Evolutionary conservation across 179 eudicot genomes (phyloP).

Genomic region (Nepenthes alata): DNA sequence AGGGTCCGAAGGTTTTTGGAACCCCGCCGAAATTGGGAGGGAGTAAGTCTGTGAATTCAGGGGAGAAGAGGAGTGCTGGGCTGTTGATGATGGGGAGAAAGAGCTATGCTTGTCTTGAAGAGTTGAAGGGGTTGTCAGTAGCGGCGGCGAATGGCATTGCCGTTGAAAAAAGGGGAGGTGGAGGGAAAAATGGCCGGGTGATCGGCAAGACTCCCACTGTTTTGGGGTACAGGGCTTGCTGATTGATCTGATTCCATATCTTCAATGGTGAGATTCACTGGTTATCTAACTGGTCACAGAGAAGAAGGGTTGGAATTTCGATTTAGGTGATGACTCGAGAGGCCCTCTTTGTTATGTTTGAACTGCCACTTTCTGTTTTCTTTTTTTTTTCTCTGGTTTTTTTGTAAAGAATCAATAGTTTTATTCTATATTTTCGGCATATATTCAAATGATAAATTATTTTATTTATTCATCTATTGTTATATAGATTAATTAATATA

Average conservation of each 20-base stretch:
- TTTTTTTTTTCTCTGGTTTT: too few relatives aligned
- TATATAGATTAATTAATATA: too few relatives aligned
- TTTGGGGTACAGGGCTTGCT: constrained; percentile 41
- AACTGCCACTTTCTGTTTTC: too few relatives aligned
- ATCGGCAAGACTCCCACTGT: constrained; percentile 24
- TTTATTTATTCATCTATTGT: too few relatives aligned
- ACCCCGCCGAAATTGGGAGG: constrained; percentile 26
- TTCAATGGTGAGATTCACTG: not conserved
- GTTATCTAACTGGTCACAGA: not conserved
- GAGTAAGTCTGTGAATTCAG: constrained; percentile 33
- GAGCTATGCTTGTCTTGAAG: constrained; percentile 70
- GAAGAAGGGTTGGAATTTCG: not conserved
- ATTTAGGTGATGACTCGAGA: not conserved
- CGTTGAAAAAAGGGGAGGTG: constrained; percentile 40
- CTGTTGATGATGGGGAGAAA: constrained; percentile 39
- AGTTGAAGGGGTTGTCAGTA: constrained; percentile 49
- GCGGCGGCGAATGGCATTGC: constrained; percentile 45
- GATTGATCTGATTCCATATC: constrained; percentile 7
- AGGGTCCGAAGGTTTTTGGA: constrained; percentile 37
- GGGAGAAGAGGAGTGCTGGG: constrained; percentile 42
- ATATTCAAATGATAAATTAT: too few relatives aligned
- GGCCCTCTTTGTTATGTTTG: not conserved
- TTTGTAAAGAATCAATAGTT: too few relatives aligned
- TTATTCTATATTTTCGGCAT: too few relatives aligned
- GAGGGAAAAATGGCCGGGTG: constrained; percentile 18